Evolutionary conservation across 306 rosid species (phyloP), one percentile per base, ranked within the genome.

Genomic region (Senna tora): DNA sequence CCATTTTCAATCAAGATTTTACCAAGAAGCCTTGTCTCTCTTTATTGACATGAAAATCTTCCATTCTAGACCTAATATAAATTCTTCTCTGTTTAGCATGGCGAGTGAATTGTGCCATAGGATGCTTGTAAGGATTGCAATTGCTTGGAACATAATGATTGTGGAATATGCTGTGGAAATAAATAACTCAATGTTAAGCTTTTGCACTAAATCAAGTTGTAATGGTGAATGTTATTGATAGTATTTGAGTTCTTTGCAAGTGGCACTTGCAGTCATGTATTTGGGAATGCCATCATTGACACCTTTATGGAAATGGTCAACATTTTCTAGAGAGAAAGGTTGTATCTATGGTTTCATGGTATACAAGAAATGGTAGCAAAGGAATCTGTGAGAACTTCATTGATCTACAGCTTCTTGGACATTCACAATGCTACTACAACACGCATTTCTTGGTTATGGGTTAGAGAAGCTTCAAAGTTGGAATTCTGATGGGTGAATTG

Each of bases 241-340:
- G 81, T 83, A 43, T 81, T 85, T 65, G 73, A 85, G 42, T 87
- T 89, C 56, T 59, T 73, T 81, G 82, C 8, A 12, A 0, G 11
- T 17, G 66, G 75, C n/a, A 59, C 54, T 49, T 78, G 60, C 22
- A 87, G 81, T 65, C 91, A 84, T 65, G 93, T 89, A 53, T 89
- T 96, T 7, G 86, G 93, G 91, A 92, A 92, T 77, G 91, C 92
- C 12, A 82, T 92, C 74, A 81, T 89, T 64, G 92, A 89, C 83
- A 85, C 87, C 11, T 82, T 89, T 79, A 92, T 92, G 96, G 89
- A 86, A 80, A 52, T 78, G 30, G 96, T 96, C 34, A 80, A 86
- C 54, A 72, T 84, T 78, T 88, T 15, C 86, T 87, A 14, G 86
- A 84, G 71, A 84, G 64, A 61, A 86, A 88, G 64, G 28, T 89